phyloP scores from a whole-genome alignment of 2,329 filamentous ascomycete genomes.

The Alternaria infectoria region DNA sequence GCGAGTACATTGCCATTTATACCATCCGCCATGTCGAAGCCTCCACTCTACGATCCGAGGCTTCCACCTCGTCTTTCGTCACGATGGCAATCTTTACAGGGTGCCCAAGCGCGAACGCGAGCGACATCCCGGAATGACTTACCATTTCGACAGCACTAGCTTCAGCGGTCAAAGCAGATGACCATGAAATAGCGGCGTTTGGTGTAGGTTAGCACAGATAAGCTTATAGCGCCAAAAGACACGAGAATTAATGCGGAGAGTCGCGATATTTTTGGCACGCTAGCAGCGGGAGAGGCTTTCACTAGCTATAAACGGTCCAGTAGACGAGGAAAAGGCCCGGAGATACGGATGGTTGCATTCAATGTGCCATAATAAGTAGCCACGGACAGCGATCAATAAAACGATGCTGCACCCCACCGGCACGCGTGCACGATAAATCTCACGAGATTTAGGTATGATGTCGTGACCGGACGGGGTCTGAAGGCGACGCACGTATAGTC shows the following conservation, averaged over 20 bases:
- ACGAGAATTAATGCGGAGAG: slow-evolving; percentile 36
- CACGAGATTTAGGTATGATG: not conserved
- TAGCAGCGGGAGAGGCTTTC: slow-evolving; percentile 27
- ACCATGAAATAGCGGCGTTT: slow-evolving; percentile 26
- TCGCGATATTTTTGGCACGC: slow-evolving; percentile 41
- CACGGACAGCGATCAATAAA: slow-evolving; percentile 40
- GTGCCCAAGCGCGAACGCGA: slow-evolving; percentile 29
- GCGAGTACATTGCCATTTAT: slow-evolving; percentile 34
- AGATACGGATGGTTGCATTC: slow-evolving; percentile 39
- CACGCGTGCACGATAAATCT: slow-evolving; percentile 14
- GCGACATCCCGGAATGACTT: slow-evolving; percentile 27
- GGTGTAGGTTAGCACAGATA: slow-evolving; percentile 28
- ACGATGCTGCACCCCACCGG: slow-evolving; percentile 19
- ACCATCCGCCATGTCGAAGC: slow-evolving; percentile 15
- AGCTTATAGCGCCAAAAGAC: slow-evolving; percentile 40
- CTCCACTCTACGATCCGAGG: slow-evolving; percentile 19
- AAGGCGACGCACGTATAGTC: not conserved
- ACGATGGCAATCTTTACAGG: slow-evolving; percentile 23
- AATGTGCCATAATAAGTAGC: slow-evolving; percentile 28
- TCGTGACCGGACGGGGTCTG: slow-evolving; percentile 2
- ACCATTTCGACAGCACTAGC: slow-evolving; percentile 26
- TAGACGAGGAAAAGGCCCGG: slow-evolving; percentile 37
- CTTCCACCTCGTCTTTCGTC: slow-evolving; percentile 25
- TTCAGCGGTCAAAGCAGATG: slow-evolving; percentile 34
- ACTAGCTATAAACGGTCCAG: slow-evolving; percentile 16